Conservation (phyloP, 164 flowering plant genomes). For the Annona cherimola region DNA sequence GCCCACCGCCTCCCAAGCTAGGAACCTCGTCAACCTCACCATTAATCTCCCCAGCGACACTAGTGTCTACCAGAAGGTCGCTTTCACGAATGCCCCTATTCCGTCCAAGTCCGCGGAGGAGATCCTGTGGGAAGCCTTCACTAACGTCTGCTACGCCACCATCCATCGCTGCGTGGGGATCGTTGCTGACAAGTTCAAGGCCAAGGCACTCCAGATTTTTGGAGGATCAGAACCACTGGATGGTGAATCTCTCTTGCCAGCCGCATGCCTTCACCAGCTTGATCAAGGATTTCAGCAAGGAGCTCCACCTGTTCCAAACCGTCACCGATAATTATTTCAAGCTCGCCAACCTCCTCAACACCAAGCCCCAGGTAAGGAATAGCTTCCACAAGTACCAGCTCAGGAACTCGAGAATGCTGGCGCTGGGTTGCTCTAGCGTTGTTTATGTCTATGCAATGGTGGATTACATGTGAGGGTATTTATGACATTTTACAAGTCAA, state of each 20-base stretch:
- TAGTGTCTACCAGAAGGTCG: slow-evolving; percentile 67
- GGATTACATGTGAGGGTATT: slow-evolving; percentile 65
- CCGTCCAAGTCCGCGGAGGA: slow-evolving; percentile 84
- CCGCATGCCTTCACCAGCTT: slow-evolving; percentile 62
- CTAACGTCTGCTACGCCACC: slow-evolving; percentile 47
- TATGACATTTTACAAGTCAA: slow-evolving; percentile 56
- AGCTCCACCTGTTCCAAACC: slow-evolving; percentile 55
- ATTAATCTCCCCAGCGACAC: slow-evolving; percentile 95
- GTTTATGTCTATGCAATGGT: slow-evolving; percentile 42
- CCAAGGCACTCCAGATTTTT: slow-evolving; percentile 70
- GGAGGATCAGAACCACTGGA: slow-evolving; percentile 82
- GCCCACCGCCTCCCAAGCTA: slow-evolving; percentile 27
- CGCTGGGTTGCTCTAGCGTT: slow-evolving; percentile 24
- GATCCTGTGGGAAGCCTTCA: slow-evolving; percentile 64
- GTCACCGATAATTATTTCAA: slow-evolving; percentile 57
- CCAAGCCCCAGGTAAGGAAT: slow-evolving; percentile 45
- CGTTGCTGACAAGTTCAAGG: slow-evolving; percentile 72
- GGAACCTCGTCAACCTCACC: slow-evolving; percentile 59
- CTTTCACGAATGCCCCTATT: slow-evolving; percentile 51
- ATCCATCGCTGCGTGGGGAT: slow-evolving; percentile 74
- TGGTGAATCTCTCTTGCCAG: slow-evolving; percentile 86
- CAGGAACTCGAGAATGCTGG: slow-evolving; percentile 63
- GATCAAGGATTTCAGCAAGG: slow-evolving; percentile 68
- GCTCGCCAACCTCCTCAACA: slow-evolving; percentile 59
- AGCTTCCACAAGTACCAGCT: slow-evolving; percentile 63